Conservation (phyloP, 192 early-diverging fungal genomes). For the Coemansia erecta region DNA sequence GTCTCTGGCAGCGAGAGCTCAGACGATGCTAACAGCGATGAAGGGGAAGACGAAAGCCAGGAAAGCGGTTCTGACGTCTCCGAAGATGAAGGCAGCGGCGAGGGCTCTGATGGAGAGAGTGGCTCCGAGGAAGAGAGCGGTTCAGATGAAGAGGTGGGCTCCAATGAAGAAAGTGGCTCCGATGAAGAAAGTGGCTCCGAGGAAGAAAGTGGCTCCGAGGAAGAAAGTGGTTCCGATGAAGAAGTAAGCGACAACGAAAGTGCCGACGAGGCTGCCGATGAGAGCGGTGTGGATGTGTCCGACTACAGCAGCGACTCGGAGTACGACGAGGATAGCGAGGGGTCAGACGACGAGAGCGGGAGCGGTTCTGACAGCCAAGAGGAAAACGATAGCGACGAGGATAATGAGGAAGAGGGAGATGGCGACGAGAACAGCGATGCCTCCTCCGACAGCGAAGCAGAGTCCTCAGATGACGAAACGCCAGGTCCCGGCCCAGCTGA, state of each 20-base stretch:
- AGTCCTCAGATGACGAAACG: background rate
- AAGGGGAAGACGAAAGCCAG: background rate
- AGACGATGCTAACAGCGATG: background rate
- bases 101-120: conserved; percentile 2
- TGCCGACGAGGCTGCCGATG: background rate
- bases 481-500: background rate
- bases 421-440: background rate
- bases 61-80: background rate
- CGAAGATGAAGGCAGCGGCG: conserved; percentile 7
- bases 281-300: conserved; percentile 3
- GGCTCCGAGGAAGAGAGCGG: background rate
- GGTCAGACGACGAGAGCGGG: background rate
- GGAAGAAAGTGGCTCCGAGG: background rate
- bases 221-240: background rate
- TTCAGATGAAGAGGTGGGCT: background rate
- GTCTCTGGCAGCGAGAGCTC: background rate
- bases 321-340: background rate
- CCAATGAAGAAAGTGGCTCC: conserved; percentile 3
- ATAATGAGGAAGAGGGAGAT: background rate
- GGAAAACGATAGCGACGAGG: background rate
- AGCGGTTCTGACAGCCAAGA: conserved; percentile 12
- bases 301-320: background rate
- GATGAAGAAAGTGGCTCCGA: conserved; percentile 10
- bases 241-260: background rate
- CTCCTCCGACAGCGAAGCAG: background rate